These are phyloP conservation scores for Xylaria digitata DNA, from an alignment of 2,329 filamentous ascomycete genomes.

Conservation along the genomic window DNA sequence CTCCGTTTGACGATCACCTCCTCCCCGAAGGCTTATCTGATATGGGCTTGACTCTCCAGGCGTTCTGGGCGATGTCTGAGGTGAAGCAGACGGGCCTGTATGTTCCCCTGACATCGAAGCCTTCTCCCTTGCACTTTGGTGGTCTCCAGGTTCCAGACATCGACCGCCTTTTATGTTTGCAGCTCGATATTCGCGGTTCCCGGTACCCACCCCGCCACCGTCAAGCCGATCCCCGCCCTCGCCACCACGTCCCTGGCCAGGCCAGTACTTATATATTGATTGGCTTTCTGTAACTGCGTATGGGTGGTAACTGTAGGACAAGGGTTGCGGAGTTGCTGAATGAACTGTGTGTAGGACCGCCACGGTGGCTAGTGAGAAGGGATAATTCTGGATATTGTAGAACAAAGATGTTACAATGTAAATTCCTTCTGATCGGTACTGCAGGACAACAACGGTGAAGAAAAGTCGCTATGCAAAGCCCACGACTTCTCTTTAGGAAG, in stretches of 20 bases:
- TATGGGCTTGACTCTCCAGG: constrained; percentile 49
- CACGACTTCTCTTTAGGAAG: constrained; percentile 16
- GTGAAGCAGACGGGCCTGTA: constrained; percentile 67
- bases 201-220: constrained; percentile 43
- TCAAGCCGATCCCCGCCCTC: constrained; percentile 46
- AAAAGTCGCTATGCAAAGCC: constrained; percentile 19
- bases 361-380: constrained; percentile 42
- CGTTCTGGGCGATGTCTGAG: constrained; percentile 60
- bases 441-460: constrained; percentile 12
- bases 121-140: constrained; percentile 66
- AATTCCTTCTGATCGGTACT: constrained; percentile 19
- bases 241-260: constrained; percentile 42
- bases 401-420: constrained; percentile 13
- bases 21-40: constrained; percentile 47
- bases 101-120: constrained; percentile 72
- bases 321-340: constrained; percentile 50
- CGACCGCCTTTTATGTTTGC: constrained; percentile 56
- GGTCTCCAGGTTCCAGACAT: constrained; percentile 67
- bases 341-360: constrained; percentile 51
- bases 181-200: constrained; percentile 47
- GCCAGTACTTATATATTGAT: constrained; percentile 41
- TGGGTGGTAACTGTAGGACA: constrained; percentile 45
- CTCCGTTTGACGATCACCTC: constrained; percentile 48
- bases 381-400: constrained; percentile 11
- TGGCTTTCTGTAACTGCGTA: constrained; percentile 47